Percentiles rank a stretch among this genome's conserved stretches.
phyloP scores from a whole-genome alignment of 2,329 filamentous ascomycete genomes.

The Fusarium piperis region DNA sequence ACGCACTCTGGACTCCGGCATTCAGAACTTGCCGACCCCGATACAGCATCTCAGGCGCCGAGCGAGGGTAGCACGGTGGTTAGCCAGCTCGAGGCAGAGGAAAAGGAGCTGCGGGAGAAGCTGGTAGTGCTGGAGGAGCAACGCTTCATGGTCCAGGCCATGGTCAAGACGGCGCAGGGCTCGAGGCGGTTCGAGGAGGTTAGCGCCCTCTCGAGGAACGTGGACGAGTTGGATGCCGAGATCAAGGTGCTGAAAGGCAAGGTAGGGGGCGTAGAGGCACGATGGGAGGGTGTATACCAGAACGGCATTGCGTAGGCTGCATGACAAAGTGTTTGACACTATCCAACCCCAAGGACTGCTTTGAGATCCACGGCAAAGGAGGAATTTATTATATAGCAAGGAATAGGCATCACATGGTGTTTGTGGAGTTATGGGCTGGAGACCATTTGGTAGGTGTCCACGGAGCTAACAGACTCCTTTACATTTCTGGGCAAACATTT shows the following conservation, averaged over 20 bases:
- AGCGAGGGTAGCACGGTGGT: conserved; percentile 65
- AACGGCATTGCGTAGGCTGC: conserved; percentile 38
- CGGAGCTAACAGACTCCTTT: conserved; percentile 11
- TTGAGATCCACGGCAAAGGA: not conserved
- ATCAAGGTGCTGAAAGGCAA: conserved; percentile 74
- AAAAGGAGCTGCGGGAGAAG: conserved; percentile 81
- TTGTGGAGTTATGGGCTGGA: conserved; percentile 33
- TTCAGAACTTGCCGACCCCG: conserved; percentile 56
- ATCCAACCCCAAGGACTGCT: not conserved
- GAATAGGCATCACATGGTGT: conserved; percentile 50
- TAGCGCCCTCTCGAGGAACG: conserved; percentile 78
- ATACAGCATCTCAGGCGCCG: conserved; percentile 55
- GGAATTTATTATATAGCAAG: conserved; percentile 16
- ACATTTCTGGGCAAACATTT: not conserved
- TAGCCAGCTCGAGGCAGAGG: conserved; percentile 77
- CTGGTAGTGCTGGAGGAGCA: conserved; percentile 91
- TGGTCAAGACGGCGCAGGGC: conserved; percentile 81
- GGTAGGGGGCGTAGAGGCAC: conserved; percentile 71
- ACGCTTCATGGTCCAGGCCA: conserved; percentile 86
- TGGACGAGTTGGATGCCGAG: conserved; percentile 83
- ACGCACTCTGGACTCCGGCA: conserved; percentile 56
- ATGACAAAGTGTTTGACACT: not conserved
- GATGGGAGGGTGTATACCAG: conserved; percentile 64
- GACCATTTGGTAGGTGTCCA: not conserved
- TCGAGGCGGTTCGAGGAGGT: conserved; percentile 88